phyloP scores from a whole-genome alignment of 225 moss, liverwort and hornwort genomes.

The Pseudisothecium myosuroides region DNA sequence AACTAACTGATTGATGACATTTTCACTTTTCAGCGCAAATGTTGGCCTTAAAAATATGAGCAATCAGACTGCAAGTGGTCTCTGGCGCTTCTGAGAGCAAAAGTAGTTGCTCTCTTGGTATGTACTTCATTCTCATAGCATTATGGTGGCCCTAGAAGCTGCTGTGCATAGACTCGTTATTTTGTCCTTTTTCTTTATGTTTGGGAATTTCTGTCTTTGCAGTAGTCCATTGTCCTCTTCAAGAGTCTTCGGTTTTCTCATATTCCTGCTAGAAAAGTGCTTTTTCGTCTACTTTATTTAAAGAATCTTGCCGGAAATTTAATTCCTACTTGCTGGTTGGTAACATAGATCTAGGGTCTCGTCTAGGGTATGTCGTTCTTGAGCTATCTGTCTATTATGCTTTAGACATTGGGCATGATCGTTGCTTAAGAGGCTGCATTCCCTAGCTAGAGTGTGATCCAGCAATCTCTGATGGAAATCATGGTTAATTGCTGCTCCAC shows the following conservation, averaged over 20 bases:
- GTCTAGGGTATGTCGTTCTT: neutral
- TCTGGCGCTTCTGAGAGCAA: conserved; percentile 56
- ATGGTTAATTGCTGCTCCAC: neutral
- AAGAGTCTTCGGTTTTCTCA: neutral
- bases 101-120: conserved; percentile 67
- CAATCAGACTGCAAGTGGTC: conserved; percentile 43
- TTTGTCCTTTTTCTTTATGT: neutral
- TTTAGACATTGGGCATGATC: neutral
- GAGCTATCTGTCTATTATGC: neutral
- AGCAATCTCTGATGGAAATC: neutral
- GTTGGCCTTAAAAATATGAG: neutral
- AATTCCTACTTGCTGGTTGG: neutral
- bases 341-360: neutral
- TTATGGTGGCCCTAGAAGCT: neutral
- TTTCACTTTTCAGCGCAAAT: conserved; percentile 13
- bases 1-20: neutral
- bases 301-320: neutral
- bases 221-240: neutral
- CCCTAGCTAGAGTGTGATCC: neutral
- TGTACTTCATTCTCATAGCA: neutral
- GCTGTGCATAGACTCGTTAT: neutral
- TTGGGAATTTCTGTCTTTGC: neutral
- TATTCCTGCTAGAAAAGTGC: neutral
- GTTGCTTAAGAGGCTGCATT: neutral
- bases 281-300: neutral